Conservation (phyloP, 164 flowering plant genomes). For the Stephania japonica region DNA sequence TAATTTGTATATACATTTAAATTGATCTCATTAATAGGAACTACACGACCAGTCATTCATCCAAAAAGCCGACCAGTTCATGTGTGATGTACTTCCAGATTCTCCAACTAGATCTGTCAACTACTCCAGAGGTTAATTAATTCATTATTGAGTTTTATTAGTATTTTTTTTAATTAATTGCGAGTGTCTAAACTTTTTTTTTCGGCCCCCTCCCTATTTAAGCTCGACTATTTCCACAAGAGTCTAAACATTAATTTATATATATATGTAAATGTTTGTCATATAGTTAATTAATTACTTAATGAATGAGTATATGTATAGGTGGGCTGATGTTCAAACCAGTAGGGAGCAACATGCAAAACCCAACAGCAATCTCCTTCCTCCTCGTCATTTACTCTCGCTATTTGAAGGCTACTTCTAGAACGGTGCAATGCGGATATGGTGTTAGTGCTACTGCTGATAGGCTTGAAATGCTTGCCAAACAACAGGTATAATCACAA, state of each 20-base stretch:
- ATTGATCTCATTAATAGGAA: neutral
- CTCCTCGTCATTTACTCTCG: slow-evolving; percentile 38
- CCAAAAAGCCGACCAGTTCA: slow-evolving; percentile 18
- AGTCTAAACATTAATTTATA: neutral
- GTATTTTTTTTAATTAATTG: too few relatives aligned
- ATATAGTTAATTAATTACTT: neutral
- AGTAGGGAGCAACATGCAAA: slow-evolving; percentile 44
- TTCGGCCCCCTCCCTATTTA: neutral
- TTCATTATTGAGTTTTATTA: neutral
- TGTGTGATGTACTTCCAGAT: slow-evolving; percentile 34
- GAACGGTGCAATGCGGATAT: slow-evolving; percentile 29
- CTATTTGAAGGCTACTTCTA: slow-evolving; percentile 11
- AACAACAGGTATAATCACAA: slow-evolving; percentile 31
- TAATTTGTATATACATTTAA: neutral
- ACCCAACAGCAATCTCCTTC: slow-evolving; percentile 46
- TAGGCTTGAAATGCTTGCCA: slow-evolving; percentile 31
- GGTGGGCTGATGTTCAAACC: slow-evolving; percentile 49
- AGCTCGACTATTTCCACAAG: neutral
- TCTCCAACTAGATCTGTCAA: slow-evolving; percentile 34
- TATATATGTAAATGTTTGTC: neutral
- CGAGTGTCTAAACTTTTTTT: neutral
- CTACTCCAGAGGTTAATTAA: slow-evolving; percentile 38
- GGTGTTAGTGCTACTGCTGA: slow-evolving; percentile 17
- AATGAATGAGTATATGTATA: neutral
- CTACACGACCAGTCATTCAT: too few relatives aligned